Evolutionary conservation across 2,329 filamentous ascomycete genomes (phyloP), one percentile per base, ranked within the genome.

Genomic region (Emmonsiellopsis sp.): DNA sequence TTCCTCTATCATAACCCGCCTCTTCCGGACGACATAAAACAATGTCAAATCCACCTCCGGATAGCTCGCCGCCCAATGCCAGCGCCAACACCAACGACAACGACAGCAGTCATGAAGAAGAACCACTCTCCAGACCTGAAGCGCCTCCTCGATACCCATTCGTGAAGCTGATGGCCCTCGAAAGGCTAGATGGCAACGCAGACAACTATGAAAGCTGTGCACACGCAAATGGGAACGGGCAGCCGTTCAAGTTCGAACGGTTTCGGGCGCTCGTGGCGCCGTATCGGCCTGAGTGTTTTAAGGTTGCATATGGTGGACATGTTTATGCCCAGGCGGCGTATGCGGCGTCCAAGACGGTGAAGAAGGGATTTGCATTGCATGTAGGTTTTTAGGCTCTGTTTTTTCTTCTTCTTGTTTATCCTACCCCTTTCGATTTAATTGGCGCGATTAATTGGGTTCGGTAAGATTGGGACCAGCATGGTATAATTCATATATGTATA

Each of bases 281-380:
- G 2, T 78, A 72, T 56, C 67, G 71, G 9, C 75, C 76, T 0
- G 73, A 70, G 2, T 67, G 65, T 6, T 63, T 69, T 13, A 67
- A 67, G 2, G 67, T 71, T 11, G 73, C 77, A 0, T 81, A 79
- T 63, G 79, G 79, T 10, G 78, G 79, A 1, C 78, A 82, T 66
- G 77, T 80, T 4, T 81, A 76, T 58, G 75, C 76, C n/a, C 79
- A 81, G 63, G 74, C 78, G 34, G 77, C 76, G 13, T 81, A 76
- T 69, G 79, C 79, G 13, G 79, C 79, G 7, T 74, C 75, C 7
- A 75, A 80, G 56, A 81, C 79, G 1, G 75, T 81, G 10, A 62
- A 60, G 5, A 65, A 70, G 31, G 78, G 76, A 1, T 75, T 78
- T 49, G 61, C 79, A 31, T 67, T 81, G 20, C 77, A 80, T 65